Base-by-base conservation (phyloP, 139 green algal genomes). In the Chlorella sp. region DNA sequence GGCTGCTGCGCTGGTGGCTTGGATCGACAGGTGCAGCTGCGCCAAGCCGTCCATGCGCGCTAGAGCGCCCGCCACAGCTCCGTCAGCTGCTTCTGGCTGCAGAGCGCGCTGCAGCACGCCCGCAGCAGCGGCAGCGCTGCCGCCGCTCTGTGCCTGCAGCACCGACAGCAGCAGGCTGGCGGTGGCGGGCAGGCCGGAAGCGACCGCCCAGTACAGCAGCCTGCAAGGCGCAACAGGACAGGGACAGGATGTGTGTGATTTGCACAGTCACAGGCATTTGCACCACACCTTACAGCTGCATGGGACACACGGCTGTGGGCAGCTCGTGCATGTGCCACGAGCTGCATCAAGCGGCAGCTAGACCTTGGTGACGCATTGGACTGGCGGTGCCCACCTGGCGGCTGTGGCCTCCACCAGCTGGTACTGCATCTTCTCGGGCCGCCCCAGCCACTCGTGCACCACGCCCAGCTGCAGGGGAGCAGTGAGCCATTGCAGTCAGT, bases 381-480 rank as follows among this genome's bases (percentile, higher is more conserved):
- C 12, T 23, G 51, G 12, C 13, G 11, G 44, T 60, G 51, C 25
- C 16, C 44, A 86, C 81, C 81, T 83, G 41, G 79, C 79, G 23
- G 85, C 79, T 15, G 57, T 60, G 38, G 44, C 65, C 57, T 89
- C 69, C 34, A 87, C 85, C 39, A 82, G 13, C n/a, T 17, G 25
- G n/a, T 51, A 75, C 68, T 87, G 62, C 74, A 81, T 65, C 72
- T 81, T 86, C 12, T 56, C 47, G 18, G 60, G 76, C 20, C 74
- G 38, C 1, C 85, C 85, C 67, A 83, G n/a, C 69, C 70, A 82
- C 56, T 87, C 70, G 23, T 81, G 74, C 67, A 89, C 85, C 23
- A 85, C 30, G 70, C 79, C 85, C n/a, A 89, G 60, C 81, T 81
- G 76, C 57, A 79, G 28, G 0, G 26, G 20, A 69, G 63, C 26